Conservation (phyloP, 441 rosid genomes). For the Hura crepitans region DNA sequence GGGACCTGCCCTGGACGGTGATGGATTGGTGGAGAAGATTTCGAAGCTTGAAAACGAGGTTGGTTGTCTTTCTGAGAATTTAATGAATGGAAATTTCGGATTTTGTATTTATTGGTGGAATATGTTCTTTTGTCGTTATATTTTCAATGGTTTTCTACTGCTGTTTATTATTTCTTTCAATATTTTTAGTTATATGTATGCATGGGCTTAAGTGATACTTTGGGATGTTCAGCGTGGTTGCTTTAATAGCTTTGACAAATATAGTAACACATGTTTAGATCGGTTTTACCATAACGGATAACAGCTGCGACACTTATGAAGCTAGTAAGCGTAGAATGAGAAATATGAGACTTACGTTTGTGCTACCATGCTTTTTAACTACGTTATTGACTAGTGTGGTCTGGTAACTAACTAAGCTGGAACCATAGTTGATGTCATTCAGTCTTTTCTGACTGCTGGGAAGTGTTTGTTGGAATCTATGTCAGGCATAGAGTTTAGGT, state of each 20-base stretch:
- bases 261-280: not conserved
- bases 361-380: too few relatives aligned
- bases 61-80: not conserved
- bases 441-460: not conserved
- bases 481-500: too few relatives aligned
- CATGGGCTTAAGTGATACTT: not conserved
- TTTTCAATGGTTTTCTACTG: not conserved
- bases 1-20: constrained; percentile 28
- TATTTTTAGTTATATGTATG: not conserved
- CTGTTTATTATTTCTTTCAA: not conserved
- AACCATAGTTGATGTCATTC: not conserved
- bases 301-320: not conserved
- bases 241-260: not conserved
- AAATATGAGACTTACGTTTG: not conserved
- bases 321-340: not conserved
- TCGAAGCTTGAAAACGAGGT: constrained; percentile 81
- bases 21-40: constrained; percentile 40
- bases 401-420: not conserved
- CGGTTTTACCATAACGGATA: not conserved
- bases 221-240: not conserved
- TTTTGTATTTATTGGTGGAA: not conserved
- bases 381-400: not conserved
- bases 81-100: not conserved
- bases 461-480: too few relatives aligned
- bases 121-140: not conserved